phyloP scores from a whole-genome alignment of 306 rosid species.

The Mimosa pudica region DNA sequence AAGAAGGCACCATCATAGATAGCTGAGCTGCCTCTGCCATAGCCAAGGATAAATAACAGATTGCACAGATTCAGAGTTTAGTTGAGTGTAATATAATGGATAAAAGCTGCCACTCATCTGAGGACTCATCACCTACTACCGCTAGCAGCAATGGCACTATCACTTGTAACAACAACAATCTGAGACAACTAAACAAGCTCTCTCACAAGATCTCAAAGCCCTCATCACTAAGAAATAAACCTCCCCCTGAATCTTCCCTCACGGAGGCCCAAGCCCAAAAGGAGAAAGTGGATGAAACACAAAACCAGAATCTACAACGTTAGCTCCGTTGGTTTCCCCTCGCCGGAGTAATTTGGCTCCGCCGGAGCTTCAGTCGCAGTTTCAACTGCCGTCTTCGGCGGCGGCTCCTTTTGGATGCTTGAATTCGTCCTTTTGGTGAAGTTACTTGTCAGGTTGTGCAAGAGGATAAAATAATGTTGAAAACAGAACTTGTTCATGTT shows the following conservation, averaged over 20 bases:
- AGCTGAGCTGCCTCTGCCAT: neutral
- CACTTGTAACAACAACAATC: constrained; percentile 18
- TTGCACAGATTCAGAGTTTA: neutral
- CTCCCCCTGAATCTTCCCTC: constrained; percentile 36
- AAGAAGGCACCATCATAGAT: neutral
- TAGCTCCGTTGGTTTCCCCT: constrained; percentile 60
- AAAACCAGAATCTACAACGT: constrained; percentile 43
- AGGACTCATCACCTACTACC: constrained; percentile 16
- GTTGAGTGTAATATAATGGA: constrained; percentile 21
- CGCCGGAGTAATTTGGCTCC: constrained; percentile 58
- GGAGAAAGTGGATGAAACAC: neutral
- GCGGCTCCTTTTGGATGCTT: constrained; percentile 63
- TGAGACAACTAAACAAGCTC: constrained; percentile 60
- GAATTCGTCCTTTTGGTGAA: constrained; percentile 50
- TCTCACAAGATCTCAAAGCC: constrained; percentile 78
- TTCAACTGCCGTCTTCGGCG: constrained; percentile 43
- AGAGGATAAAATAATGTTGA: no score
- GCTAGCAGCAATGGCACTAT: neutral
- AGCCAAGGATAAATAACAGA: neutral
- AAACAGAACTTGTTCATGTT: no score
- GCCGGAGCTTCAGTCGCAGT: constrained; percentile 31
- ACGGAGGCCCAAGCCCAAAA: constrained; percentile 19
- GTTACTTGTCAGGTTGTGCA: no score
- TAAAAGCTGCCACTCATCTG: constrained; percentile 21
- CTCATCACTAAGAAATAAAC: constrained; percentile 31